Evolutionary conservation across 768 basidiomycete genomes (phyloP).

Genomic region (Trichaptum fuscoviolaceum): DNA sequence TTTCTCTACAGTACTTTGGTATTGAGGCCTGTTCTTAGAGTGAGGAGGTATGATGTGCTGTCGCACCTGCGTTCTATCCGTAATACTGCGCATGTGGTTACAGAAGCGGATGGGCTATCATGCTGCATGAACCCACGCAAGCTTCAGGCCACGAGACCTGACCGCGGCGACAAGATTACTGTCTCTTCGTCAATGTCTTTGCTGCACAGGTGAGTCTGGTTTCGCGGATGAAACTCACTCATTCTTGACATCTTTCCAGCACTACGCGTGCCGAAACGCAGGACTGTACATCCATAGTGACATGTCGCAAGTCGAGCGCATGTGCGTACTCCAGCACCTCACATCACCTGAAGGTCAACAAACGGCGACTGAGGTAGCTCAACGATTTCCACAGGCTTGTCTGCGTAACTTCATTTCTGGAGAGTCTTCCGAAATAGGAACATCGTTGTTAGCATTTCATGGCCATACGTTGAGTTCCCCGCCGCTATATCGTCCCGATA

Average conservation of each 20-base stretch:
- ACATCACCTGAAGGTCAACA: conserved; percentile 91
- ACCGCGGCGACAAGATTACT: conserved; percentile 96
- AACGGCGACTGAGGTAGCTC: too few species aligned
- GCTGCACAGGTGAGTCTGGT: conserved; percentile 92
- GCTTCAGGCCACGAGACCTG: conserved; percentile 98
- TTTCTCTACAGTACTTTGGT: conserved; percentile 6
- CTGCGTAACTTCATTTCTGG: too few species aligned
- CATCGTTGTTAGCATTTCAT: too few species aligned
- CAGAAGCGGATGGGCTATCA: conserved; percentile 90
- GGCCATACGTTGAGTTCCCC: too few species aligned
- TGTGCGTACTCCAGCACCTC: conserved; percentile 92
- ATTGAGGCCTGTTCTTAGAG: neutral
- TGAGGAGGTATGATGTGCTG: conserved; percentile 74
- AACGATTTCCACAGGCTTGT: too few species aligned
- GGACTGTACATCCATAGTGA: conserved; percentile 91
- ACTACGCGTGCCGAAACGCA: conserved; percentile 90
- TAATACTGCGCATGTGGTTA: conserved; percentile 93
- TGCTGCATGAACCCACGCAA: conserved; percentile 99
- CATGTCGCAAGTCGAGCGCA: conserved; percentile 90
- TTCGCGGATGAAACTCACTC: too few species aligned
- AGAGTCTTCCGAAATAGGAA: too few species aligned
- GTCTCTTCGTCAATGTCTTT: conserved; percentile 97
- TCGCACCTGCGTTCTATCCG: conserved; percentile 99
- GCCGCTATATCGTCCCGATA: too few species aligned
- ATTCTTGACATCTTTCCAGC: conserved; percentile 40